A percentile compares a stretch with the other conserved stretches of the same genome.
Evolutionary conservation across 1,284 basidiomycete species (phyloP).

Genomic region (Agaricales sp.): DNA sequence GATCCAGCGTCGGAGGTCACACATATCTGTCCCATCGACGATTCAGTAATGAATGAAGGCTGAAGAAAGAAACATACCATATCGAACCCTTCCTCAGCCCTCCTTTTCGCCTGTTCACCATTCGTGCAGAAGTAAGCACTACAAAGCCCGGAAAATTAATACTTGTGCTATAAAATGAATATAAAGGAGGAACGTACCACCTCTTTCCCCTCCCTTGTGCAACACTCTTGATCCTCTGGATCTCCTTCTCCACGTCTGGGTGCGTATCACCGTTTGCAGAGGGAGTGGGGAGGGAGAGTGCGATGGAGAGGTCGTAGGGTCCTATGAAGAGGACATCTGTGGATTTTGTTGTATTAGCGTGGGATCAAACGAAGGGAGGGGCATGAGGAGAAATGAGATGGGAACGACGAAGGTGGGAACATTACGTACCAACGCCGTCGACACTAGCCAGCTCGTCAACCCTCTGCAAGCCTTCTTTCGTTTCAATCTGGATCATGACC

Average conservation of each 20-base stretch:
- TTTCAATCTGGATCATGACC: constrained; percentile 63
- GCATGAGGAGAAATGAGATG: constrained; percentile 2
- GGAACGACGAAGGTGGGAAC: background rate
- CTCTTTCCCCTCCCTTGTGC: constrained; percentile 55
- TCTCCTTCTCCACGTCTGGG: constrained; percentile 49
- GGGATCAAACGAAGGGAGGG: no score
- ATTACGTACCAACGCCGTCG: constrained; percentile 45
- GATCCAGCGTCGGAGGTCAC: background rate
- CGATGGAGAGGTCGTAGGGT: constrained; percentile 56
- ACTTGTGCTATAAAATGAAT: background rate
- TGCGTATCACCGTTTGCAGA: constrained; percentile 54
- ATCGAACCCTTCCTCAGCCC: constrained; percentile 29
- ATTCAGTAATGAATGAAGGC: no score
- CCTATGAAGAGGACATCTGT: constrained; percentile 53
- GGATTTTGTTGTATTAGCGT: no score
- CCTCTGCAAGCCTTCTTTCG: constrained; percentile 46
- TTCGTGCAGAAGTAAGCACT: constrained; percentile 17
- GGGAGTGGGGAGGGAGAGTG: constrained; percentile 46
- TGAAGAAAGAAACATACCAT: constrained; percentile 16
- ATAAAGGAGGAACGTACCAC: constrained; percentile 31
- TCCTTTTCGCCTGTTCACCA: constrained; percentile 23
- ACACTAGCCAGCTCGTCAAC: constrained; percentile 51
- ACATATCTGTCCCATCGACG: no score
- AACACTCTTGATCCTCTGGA: constrained; percentile 43
- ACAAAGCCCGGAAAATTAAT: constrained; percentile 10